Conservation (phyloP, 345 rosid genomes). For the Eucalyptus regnans region DNA sequence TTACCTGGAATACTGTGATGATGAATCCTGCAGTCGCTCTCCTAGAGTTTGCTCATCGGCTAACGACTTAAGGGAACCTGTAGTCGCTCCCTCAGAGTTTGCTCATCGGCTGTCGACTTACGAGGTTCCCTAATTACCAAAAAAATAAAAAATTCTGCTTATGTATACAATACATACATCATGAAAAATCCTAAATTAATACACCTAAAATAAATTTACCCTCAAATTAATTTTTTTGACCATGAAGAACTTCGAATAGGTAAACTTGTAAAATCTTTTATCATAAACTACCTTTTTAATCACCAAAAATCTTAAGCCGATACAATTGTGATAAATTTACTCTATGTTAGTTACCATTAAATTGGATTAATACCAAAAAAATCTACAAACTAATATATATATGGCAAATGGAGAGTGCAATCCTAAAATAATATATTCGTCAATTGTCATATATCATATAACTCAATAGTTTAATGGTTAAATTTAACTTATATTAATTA, state of each 20-base stretch:
- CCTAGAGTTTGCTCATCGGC: too few relatives aligned
- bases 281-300: accelerated
- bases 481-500: not conserved
- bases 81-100: too few relatives aligned
- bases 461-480: accelerated
- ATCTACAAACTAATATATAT: accelerated
- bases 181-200: accelerated
- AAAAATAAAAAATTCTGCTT: too few relatives aligned
- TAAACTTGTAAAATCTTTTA: not conserved
- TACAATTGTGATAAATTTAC: accelerated
- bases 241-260: accelerated
- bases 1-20: too few relatives aligned
- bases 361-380: not conserved
- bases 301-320: accelerated
- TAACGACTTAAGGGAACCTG: too few relatives aligned
- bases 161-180: accelerated
- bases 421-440: accelerated
- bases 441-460: accelerated
- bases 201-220: accelerated
- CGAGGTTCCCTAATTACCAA: too few relatives aligned
- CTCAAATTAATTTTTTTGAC: not conserved
- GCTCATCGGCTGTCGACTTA: too few relatives aligned
- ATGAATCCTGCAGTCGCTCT: too few relatives aligned
- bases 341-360: accelerated
- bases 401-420: accelerated